phyloP scores from a whole-genome alignment of 1,284 basidiomycete species.

The Amylostereum areolatum region DNA sequence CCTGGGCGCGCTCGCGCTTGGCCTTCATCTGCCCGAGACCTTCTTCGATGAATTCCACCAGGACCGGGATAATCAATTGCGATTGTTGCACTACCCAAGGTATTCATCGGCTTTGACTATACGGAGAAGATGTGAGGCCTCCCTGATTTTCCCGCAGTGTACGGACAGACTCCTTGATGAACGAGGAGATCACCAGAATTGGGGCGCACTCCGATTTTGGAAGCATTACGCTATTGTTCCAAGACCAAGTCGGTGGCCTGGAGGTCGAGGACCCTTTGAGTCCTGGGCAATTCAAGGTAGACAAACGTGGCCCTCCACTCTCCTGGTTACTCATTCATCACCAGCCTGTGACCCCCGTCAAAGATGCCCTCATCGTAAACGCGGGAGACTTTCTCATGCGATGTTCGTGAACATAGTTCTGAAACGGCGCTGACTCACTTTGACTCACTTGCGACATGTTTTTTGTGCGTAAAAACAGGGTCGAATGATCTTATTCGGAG shows the following conservation, averaged over 20 bases:
- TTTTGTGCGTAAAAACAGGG: slow-evolving; percentile 28
- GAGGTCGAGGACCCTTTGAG: slow-evolving; percentile 50
- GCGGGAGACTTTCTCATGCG: slow-evolving; percentile 58
- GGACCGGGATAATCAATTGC: slow-evolving; percentile 48
- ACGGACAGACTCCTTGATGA: slow-evolving; percentile 25
- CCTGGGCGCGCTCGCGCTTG: slow-evolving; percentile 46
- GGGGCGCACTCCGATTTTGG: slow-evolving; percentile 56
- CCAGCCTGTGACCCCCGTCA: slow-evolving; percentile 41
- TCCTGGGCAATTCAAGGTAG: slow-evolving; percentile 40
- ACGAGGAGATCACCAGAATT: slow-evolving; percentile 40
- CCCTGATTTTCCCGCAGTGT: slow-evolving; percentile 24
- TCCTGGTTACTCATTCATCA: not conserved
- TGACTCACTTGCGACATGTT: not conserved
- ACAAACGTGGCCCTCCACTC: not conserved
- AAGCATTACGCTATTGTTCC: slow-evolving; percentile 51
- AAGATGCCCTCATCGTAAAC: slow-evolving; percentile 52
- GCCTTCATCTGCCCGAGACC: slow-evolving; percentile 39
- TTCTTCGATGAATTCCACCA: slow-evolving; percentile 40
- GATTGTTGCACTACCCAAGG: slow-evolving; percentile 55
- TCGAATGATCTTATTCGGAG: slow-evolving; percentile 56
- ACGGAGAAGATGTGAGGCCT: not conserved
- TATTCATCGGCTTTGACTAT: slow-evolving; percentile 10
- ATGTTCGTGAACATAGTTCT: slow-evolving; percentile 23
- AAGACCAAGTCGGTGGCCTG: slow-evolving; percentile 54
- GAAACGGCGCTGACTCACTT: not conserved